These are phyloP conservation scores for Pisolithus sp. DNA, from an alignment of 768 basidiomycete species.

Conservation along the genomic window DNA sequence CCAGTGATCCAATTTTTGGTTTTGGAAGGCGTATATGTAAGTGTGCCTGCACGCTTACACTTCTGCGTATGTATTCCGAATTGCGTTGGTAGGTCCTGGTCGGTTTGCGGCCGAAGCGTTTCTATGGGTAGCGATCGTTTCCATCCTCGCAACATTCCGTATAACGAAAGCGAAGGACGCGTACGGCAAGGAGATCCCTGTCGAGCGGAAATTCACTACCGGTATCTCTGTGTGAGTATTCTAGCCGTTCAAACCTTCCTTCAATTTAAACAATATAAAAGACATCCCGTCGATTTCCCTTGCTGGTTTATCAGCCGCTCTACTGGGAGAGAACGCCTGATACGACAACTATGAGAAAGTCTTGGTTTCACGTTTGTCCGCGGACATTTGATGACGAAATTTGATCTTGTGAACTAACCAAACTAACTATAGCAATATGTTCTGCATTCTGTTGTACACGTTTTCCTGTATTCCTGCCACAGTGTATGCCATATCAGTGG, in stretches of 20 bases:
- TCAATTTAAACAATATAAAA: neutral
- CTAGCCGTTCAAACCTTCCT: neutral
- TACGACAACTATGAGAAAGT: constrained; percentile 1
- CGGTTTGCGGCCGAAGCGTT: constrained; percentile 18
- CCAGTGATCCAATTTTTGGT: constrained; percentile 20
- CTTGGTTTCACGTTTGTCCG: neutral
- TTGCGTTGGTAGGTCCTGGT: constrained; percentile 12
- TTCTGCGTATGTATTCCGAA: neutral
- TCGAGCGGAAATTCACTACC: constrained; percentile 17
- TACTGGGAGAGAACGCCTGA: neutral
- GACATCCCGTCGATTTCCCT: constrained; percentile 18
- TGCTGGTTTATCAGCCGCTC: constrained; percentile 19
- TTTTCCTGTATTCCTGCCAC: neutral
- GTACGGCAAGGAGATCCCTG: constrained; percentile 14
- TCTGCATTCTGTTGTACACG: neutral
- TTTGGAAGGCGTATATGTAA: constrained; percentile 21
- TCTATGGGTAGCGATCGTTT: constrained; percentile 17
- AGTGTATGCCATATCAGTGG: neutral
- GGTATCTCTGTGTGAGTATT: constrained; percentile 16
- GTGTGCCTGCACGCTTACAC: neutral
- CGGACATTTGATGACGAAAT: neutral
- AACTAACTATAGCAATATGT: neutral
- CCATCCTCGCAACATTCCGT: constrained; percentile 16
- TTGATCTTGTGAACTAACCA: neutral
- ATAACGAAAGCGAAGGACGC: constrained; percentile 19